These are phyloP conservation scores for Leucosporidium scottii DNA, from an alignment of 768 basidiomycete genomes.

Conservation along the genomic window DNA sequence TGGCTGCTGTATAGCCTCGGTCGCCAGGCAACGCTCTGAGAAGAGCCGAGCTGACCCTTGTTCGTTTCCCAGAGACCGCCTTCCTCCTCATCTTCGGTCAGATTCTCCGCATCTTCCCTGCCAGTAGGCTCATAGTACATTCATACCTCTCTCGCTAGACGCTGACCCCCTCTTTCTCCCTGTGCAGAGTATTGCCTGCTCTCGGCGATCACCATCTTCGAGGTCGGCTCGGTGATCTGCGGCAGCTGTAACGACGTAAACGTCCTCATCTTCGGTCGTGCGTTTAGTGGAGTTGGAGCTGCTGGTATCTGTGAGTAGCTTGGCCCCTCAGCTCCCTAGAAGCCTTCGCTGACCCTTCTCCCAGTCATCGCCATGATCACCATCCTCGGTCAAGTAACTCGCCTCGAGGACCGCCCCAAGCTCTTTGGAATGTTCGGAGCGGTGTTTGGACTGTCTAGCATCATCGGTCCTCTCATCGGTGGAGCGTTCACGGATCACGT, in stretches of 20 bases:
- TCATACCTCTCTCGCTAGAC: too few relatives aligned
- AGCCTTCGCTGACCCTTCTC: slow-evolving; percentile 9
- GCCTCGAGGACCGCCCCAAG: slow-evolving; percentile 35
- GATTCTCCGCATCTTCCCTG: slow-evolving; percentile 39
- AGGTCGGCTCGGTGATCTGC: slow-evolving; percentile 48
- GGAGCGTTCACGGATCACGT: slow-evolving; percentile 36
- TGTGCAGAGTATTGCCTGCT: slow-evolving; percentile 5
- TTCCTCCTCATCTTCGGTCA: slow-evolving; percentile 41
- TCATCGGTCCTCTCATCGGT: slow-evolving; percentile 23
- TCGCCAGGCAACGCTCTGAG: not conserved
- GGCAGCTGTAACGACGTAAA: slow-evolving; percentile 42
- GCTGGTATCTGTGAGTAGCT: not conserved
- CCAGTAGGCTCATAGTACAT: slow-evolving; percentile 37
- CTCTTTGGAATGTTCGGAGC: slow-evolving; percentile 48
- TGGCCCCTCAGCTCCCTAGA: not conserved
- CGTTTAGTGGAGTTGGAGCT: slow-evolving; percentile 49
- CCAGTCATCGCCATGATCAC: slow-evolving; percentile 35
- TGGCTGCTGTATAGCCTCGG: not conserved
- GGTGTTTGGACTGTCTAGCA: slow-evolving; percentile 39
- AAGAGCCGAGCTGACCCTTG: not conserved
- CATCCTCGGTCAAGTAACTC: slow-evolving; percentile 35
- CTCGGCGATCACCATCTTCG: slow-evolving; percentile 42
- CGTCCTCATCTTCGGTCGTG: slow-evolving; percentile 47
- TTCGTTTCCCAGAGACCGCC: slow-evolving; percentile 7
- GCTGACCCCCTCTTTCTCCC: not conserved